phyloP scores from a whole-genome alignment of 1,284 basidiomycete genomes.

The Rhodofomes roseus region DNA sequence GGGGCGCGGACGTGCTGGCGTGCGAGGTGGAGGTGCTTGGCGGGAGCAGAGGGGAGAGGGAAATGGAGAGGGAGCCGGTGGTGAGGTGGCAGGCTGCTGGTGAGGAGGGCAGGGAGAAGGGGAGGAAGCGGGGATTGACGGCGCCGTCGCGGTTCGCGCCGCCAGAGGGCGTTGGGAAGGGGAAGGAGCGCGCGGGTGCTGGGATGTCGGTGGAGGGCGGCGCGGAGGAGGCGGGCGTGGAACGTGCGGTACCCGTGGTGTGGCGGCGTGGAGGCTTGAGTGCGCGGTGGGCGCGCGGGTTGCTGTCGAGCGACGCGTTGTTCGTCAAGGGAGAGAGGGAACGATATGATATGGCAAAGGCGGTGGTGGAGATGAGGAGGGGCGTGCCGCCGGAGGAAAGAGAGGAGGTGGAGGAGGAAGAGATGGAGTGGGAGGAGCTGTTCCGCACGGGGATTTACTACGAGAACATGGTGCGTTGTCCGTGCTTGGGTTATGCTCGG shows the following conservation, averaged over 20 bases:
- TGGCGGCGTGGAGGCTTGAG: conserved; percentile 73
- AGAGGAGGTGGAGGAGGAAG: conserved; percentile 42
- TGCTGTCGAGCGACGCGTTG: conserved; percentile 77
- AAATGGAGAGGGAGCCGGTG: conserved; percentile 1
- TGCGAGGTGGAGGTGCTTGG: conserved; percentile 41
- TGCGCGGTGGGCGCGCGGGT: conserved; percentile 68
- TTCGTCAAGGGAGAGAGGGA: conserved; percentile 81
- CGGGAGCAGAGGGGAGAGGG: not conserved
- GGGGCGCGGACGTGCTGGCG: conserved; percentile 77
- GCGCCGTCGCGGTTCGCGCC: conserved; percentile 11
- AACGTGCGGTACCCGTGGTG: conserved; percentile 41
- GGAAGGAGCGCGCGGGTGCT: not conserved
- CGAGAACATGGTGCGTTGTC: conserved; percentile 71
- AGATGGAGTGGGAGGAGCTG: conserved; percentile 64
- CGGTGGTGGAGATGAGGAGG: conserved; percentile 73
- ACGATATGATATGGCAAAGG: conserved; percentile 75
- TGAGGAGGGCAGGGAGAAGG: conserved; percentile 2
- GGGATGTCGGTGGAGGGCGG: no score
- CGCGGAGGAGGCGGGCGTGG: conserved; percentile 2
- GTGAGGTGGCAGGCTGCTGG: conserved; percentile 8
- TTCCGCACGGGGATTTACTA: conserved; percentile 86
- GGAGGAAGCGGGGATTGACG: conserved; percentile 17
- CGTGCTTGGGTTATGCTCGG: not conserved
- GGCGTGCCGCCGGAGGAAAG: conserved; percentile 22
- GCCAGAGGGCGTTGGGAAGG: not conserved